Evolutionary conservation across 306 rosid species (phyloP).

Genomic region (Malus fusca): DNA sequence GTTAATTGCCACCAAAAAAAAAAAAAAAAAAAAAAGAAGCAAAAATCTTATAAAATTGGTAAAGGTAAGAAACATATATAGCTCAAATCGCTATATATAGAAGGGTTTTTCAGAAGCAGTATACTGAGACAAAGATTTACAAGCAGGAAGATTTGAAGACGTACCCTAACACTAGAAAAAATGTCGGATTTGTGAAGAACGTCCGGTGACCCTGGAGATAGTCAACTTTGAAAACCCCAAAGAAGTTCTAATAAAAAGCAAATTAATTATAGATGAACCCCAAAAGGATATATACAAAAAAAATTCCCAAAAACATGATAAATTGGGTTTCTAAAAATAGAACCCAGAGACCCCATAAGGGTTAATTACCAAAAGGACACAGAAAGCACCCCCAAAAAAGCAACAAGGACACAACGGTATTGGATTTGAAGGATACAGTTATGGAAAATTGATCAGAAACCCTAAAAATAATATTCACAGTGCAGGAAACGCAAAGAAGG

Average conservation of each 20-base stretch:
- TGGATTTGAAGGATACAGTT: background rate
- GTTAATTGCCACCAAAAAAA: background rate
- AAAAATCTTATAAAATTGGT: background rate
- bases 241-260: background rate
- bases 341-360: background rate
- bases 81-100: background rate
- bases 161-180: background rate
- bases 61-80: background rate
- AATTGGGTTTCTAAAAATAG: background rate
- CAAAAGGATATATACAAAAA: background rate
- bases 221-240: background rate
- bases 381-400: background rate
- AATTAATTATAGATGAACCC: background rate
- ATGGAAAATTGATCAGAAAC: slow-evolving; percentile 26
- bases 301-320: background rate
- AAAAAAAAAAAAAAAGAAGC: background rate
- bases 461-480: slow-evolving; percentile 19
- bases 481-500: background rate
- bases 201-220: background rate
- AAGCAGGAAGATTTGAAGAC: background rate
- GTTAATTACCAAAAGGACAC: background rate
- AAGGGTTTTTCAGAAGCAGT: background rate
- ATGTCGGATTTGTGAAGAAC: background rate
- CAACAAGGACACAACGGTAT: background rate
- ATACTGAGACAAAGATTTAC: background rate